Conservation (phyloP, 108 stramenopile species). For the Discostella pseudostelligera region DNA sequence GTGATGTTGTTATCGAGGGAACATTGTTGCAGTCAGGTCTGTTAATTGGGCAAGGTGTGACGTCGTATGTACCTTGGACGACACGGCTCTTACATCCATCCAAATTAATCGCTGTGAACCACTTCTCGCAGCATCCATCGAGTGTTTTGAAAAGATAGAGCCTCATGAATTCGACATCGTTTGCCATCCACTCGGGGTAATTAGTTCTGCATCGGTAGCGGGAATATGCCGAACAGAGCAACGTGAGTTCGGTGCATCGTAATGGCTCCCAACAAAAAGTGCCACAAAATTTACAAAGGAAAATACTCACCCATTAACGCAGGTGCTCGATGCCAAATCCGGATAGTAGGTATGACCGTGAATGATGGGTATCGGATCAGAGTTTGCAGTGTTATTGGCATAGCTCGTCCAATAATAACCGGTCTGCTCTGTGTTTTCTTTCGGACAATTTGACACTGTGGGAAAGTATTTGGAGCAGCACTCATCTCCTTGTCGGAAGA, state of each 20-base stretch:
- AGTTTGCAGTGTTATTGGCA: neutral
- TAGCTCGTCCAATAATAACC: slow-evolving; percentile 20
- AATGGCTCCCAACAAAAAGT: neutral
- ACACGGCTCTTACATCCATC: slow-evolving; percentile 13
- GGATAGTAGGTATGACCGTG: slow-evolving; percentile 29
- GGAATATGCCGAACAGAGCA: neutral
- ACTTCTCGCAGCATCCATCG: slow-evolving; percentile 27
- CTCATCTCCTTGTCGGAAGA: slow-evolving; percentile 8
- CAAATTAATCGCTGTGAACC: slow-evolving; percentile 16
- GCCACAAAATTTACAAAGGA: too few species aligned
- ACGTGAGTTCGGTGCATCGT: too few species aligned
- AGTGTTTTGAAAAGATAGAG: slow-evolving; percentile 22
- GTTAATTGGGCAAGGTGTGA: slow-evolving; percentile 6
- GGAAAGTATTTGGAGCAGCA: slow-evolving; percentile 15
- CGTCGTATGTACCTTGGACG: slow-evolving; percentile 4
- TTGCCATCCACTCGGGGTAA: slow-evolving; percentile 35
- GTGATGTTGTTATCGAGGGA: slow-evolving; percentile 7
- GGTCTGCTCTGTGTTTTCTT: slow-evolving; percentile 4
- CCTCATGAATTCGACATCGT: slow-evolving; percentile 15
- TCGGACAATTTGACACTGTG: neutral
- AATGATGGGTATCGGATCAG: slow-evolving; percentile 5
- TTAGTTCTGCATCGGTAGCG: neutral
- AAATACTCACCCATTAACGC: slow-evolving; percentile 16
- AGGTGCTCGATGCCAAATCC: slow-evolving; percentile 13
- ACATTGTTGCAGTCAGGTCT: neutral